Conservation (phyloP, 345 rosid genomes). For the Anastatica hierochuntica region DNA sequence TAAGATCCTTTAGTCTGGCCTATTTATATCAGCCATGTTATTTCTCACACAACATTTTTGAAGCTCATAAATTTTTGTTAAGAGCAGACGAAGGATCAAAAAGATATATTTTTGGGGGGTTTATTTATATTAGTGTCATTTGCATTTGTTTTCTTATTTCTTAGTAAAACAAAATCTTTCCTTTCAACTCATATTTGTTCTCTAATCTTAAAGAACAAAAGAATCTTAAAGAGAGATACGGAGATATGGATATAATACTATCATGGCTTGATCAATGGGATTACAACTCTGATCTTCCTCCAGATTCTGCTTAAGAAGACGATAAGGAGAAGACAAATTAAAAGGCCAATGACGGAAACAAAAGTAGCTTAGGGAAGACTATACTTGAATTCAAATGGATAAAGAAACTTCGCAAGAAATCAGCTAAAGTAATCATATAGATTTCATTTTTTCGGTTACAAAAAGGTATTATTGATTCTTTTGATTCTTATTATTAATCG, state of each 20-base stretch:
- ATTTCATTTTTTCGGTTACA: neutral
- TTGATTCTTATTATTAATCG: too few relatives aligned
- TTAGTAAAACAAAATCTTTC: too few relatives aligned
- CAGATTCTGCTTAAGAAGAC: conserved; percentile 13
- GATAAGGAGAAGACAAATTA: conserved; percentile 10
- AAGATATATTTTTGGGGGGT: too few relatives aligned
- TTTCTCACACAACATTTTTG: too few relatives aligned
- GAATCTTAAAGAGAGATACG: neutral
- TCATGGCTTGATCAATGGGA: conserved; percentile 29
- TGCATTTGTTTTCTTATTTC: too few relatives aligned
- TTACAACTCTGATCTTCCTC: conserved; percentile 25
- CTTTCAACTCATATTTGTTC: too few relatives aligned
- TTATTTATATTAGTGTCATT: too few relatives aligned
- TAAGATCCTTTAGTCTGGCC: too few relatives aligned
- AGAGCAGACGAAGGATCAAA: too few relatives aligned
- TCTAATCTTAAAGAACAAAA: too few relatives aligned
- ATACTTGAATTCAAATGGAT: conserved; percentile 21
- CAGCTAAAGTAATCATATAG: conserved; percentile 10
- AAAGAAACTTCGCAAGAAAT: conserved; percentile 23
- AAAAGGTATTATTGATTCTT: neutral
- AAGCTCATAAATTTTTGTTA: too few relatives aligned
- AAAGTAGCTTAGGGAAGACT: conserved; percentile 17
- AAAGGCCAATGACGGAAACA: conserved; percentile 18
- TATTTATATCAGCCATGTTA: too few relatives aligned
- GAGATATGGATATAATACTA: conserved; percentile 16